Evolutionary conservation across 2,329 filamentous ascomycete genomes (phyloP).

Genomic region (Colletotrichum destructivum): DNA sequence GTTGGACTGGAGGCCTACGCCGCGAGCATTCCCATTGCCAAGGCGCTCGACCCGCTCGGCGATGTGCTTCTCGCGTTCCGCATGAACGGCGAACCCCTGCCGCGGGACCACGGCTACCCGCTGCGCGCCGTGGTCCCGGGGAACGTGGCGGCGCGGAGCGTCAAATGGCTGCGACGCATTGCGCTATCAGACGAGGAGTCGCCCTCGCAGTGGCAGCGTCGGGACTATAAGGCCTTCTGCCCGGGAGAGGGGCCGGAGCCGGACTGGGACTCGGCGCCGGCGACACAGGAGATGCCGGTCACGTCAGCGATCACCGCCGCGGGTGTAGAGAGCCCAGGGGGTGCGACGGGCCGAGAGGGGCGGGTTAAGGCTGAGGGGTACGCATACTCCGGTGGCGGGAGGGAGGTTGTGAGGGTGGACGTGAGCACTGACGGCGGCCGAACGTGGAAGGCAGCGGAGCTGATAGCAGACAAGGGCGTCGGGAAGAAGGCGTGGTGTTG

Average conservation of each 20-base stretch:
- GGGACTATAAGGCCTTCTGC: slow-evolving; percentile 65
- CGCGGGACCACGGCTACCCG: slow-evolving; percentile 67
- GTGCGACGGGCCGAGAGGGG: not conserved
- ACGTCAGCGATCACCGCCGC: slow-evolving; percentile 62
- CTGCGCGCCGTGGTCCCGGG: slow-evolving; percentile 63
- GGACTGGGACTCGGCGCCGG: slow-evolving; percentile 63
- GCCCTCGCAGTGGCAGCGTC: slow-evolving; percentile 62
- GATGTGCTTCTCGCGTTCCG: slow-evolving; percentile 66
- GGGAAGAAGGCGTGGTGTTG: slow-evolving; percentile 62
- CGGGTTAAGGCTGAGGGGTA: slow-evolving; percentile 58
- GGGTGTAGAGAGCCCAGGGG: not conserved
- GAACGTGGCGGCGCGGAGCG: slow-evolving; percentile 64
- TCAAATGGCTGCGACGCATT: slow-evolving; percentile 68
- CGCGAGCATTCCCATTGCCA: slow-evolving; percentile 58
- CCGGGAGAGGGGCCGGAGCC: slow-evolving; percentile 55
- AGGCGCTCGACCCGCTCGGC: slow-evolving; percentile 58
- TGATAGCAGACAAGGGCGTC: slow-evolving; percentile 53
- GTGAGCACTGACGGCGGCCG: slow-evolving; percentile 63
- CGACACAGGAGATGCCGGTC: slow-evolving; percentile 67
- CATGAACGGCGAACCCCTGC: slow-evolving; percentile 66
- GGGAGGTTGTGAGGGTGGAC: slow-evolving; percentile 66
- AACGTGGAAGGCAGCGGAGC: slow-evolving; percentile 63
- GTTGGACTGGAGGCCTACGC: slow-evolving; percentile 58
- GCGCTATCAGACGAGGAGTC: slow-evolving; percentile 66
- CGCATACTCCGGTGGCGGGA: slow-evolving; percentile 67